Conservation (phyloP, 495 filamentous ascomycete species). For the Parathielavia appendiculata region DNA sequence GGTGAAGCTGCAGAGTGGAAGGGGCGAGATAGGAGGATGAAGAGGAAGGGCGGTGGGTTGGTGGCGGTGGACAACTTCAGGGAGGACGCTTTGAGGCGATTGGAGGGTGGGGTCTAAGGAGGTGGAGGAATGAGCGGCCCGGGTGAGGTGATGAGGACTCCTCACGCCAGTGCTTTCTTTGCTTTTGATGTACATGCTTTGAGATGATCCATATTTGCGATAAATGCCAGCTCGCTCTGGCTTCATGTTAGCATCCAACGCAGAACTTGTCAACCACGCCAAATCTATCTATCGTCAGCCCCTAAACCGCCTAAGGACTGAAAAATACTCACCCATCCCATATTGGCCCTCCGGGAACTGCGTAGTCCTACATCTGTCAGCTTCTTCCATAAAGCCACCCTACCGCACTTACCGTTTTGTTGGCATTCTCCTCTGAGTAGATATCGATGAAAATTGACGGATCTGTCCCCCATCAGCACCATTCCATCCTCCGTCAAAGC, state of each 20-base stretch:
- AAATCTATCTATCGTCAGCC: slow-evolving; percentile 15
- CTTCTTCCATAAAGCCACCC: slow-evolving; percentile 5
- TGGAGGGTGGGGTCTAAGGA: slow-evolving; percentile 10
- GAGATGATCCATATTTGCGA: background rate
- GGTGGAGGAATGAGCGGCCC: background rate
- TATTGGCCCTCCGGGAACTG: slow-evolving; percentile 42
- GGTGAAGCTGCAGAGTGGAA: background rate
- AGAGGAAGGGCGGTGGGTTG: slow-evolving; percentile 7
- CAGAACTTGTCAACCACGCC: slow-evolving; percentile 31
- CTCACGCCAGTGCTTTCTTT: background rate
- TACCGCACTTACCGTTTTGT: slow-evolving; percentile 26
- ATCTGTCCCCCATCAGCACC: slow-evolving; percentile 34
- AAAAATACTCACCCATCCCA: slow-evolving; percentile 37
- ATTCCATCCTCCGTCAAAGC: background rate
- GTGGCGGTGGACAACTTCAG: slow-evolving; percentile 4
- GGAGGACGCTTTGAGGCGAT: slow-evolving; percentile 19
- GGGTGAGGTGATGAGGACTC: background rate
- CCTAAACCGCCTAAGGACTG: background rate
- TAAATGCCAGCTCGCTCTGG: background rate
- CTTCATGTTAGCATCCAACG: slow-evolving; percentile 6
- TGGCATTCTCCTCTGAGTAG: slow-evolving; percentile 36
- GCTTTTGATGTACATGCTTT: slow-evolving; percentile 5
- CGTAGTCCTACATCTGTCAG: slow-evolving; percentile 37
- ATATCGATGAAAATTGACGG: slow-evolving; percentile 50
- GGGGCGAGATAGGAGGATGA: slow-evolving; percentile 10